Conservation (phyloP, 1,284 basidiomycete species). For the Waitea zeae region DNA sequence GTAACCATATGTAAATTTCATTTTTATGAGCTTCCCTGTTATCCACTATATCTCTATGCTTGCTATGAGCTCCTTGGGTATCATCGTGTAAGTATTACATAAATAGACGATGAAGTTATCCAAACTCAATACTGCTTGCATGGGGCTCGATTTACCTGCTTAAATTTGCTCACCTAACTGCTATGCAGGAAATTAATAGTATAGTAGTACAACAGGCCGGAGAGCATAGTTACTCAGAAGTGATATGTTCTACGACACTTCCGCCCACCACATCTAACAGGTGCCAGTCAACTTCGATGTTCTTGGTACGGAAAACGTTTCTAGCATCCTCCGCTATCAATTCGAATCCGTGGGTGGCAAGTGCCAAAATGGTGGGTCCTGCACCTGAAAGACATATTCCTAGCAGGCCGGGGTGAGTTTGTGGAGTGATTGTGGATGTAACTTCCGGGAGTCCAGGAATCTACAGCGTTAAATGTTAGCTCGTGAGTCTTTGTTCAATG, state of each 20-base stretch:
- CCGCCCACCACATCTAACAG: slow-evolving; percentile 50
- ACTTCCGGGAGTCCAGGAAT: slow-evolving; percentile 92
- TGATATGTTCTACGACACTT: slow-evolving; percentile 13
- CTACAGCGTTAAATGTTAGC: slow-evolving; percentile 22
- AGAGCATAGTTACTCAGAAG: too few relatives aligned
- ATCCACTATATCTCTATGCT: too few relatives aligned
- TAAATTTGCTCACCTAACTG: too few relatives aligned
- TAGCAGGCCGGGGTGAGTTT: slow-evolving; percentile 81
- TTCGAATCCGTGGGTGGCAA: slow-evolving; percentile 80
- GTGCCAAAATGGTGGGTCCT: slow-evolving; percentile 91
- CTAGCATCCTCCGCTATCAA: slow-evolving; percentile 70
- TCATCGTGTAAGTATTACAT: too few relatives aligned
- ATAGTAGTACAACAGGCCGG: too few relatives aligned
- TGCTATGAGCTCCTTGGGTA: too few relatives aligned
- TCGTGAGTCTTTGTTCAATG: not conserved
- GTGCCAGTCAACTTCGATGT: slow-evolving; percentile 75
- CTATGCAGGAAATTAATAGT: too few relatives aligned
- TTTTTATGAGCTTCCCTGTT: too few relatives aligned
- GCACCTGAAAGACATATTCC: slow-evolving; percentile 98
- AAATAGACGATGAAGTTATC: too few relatives aligned
- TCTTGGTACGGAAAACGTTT: slow-evolving; percentile 52
- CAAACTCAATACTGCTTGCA: too few relatives aligned
- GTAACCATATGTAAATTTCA: too few relatives aligned
- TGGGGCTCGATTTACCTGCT: too few relatives aligned
- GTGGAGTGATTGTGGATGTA: slow-evolving; percentile 75